Conservation (phyloP, 2,329 filamentous ascomycete species). For the Calonectria crousiana region DNA sequence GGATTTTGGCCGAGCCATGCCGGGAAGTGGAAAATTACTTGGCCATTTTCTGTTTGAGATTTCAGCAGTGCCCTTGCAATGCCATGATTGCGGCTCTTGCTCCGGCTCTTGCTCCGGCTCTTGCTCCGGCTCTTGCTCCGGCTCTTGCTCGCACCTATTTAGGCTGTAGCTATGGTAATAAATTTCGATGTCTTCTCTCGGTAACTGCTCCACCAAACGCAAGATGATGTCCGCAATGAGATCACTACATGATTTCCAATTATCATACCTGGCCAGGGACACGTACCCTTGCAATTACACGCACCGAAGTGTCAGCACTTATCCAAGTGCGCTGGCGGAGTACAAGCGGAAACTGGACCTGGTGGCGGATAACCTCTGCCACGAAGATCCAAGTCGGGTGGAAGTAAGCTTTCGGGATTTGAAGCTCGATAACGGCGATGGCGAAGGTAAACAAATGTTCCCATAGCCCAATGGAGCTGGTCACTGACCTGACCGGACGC, state of each 20-base stretch:
- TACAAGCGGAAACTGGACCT: not conserved
- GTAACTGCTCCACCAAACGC: not conserved
- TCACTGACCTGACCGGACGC: not conserved
- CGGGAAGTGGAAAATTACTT: not conserved
- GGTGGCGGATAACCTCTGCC: not conserved
- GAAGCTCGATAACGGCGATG: constrained; percentile 10
- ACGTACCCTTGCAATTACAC: constrained; percentile 16
- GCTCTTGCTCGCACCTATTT: not conserved
- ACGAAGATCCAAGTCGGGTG: not conserved
- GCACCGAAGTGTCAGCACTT: constrained; percentile 15
- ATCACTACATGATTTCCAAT: not conserved
- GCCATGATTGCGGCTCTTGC: not conserved
- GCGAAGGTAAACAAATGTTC: not conserved
- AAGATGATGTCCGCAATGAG: not conserved
- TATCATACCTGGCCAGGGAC: constrained; percentile 3
- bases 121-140: not conserved
- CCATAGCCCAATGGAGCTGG: not conserved
- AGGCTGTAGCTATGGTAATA: not conserved
- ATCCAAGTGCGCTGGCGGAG: constrained; percentile 16
- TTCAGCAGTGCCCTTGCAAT: not conserved
- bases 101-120: not conserved
- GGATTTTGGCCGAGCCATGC: not conserved
- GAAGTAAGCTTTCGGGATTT: constrained; percentile 8
- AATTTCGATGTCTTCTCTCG: not conserved
- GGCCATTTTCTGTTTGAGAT: not conserved